Percentiles rank a stretch among this genome's conserved stretches.
Conservation (phyloP, 805 yeast genomes). For the Kazachstania viticola region DNA sequence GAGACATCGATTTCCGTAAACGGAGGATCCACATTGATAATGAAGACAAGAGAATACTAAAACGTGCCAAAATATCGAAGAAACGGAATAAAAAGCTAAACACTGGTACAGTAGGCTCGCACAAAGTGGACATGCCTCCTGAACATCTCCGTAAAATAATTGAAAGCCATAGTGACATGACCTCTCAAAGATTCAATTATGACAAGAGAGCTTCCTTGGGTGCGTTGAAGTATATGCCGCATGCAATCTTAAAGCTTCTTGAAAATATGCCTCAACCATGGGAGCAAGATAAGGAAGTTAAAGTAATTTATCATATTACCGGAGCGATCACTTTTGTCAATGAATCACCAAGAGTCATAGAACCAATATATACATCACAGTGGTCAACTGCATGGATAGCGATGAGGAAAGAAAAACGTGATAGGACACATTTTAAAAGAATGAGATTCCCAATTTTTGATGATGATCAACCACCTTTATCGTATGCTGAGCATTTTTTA, state of each 20-base stretch:
- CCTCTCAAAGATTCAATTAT: slow-evolving; percentile 63
- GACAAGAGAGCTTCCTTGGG: slow-evolving; percentile 85
- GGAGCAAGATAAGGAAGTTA: slow-evolving; percentile 80
- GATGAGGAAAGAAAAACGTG: slow-evolving; percentile 92
- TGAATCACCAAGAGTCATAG: slow-evolving; percentile 84
- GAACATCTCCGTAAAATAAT: slow-evolving; percentile 83
- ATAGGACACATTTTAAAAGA: slow-evolving; percentile 78
- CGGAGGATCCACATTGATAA: too few species aligned
- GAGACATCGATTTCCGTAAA: too few species aligned
- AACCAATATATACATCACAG: slow-evolving; percentile 84
- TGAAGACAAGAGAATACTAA: too few species aligned
- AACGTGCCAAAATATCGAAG: slow-evolving; percentile 10
- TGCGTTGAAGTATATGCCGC: slow-evolving; percentile 90
- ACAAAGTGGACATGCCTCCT: slow-evolving; percentile 80
- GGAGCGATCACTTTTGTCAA: slow-evolving; percentile 95
- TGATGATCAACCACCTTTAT: slow-evolving; percentile 90
- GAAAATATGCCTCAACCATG: slow-evolving; percentile 99
- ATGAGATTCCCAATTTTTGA: slow-evolving; percentile 94
- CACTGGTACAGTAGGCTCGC: slow-evolving; percentile 40
- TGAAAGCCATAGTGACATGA: slow-evolving; percentile 73
- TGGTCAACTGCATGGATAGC: slow-evolving; percentile 91
- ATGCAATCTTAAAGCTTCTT: slow-evolving; percentile 75
- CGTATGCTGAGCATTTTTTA: slow-evolving; percentile 71
- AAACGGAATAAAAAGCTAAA: slow-evolving; percentile 26
- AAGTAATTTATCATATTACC: slow-evolving; percentile 75